Evolutionary conservation across 2,329 filamentous ascomycete species (phyloP).

Genomic region (Grosmannia huntii): DNA sequence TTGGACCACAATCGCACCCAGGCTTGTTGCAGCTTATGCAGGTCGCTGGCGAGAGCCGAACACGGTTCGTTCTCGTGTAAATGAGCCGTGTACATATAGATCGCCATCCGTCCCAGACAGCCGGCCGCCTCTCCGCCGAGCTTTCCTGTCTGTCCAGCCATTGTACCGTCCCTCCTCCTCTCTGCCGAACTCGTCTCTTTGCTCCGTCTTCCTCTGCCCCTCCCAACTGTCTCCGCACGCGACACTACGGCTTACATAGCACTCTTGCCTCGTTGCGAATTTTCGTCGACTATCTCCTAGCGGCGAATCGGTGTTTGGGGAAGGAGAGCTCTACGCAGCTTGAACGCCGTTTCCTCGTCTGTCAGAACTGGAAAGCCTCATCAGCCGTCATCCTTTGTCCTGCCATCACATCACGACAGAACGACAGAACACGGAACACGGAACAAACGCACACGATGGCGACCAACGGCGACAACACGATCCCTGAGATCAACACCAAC

Average conservation of each 20-base stretch:
- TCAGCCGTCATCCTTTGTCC: neutral
- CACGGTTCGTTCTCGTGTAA: too few relatives aligned
- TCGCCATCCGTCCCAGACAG: too few relatives aligned
- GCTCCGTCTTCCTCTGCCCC: neutral
- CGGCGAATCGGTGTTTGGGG: neutral
- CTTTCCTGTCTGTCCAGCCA: too few relatives aligned
- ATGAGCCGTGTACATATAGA: too few relatives aligned
- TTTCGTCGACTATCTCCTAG: neutral
- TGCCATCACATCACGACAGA: neutral
- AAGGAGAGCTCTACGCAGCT: neutral
- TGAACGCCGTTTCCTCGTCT: neutral
- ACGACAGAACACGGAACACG: neutral
- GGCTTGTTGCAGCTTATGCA: too few relatives aligned
- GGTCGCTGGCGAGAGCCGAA: too few relatives aligned
- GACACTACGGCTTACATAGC: too few relatives aligned
- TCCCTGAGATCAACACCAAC: slow-evolving; percentile 79
- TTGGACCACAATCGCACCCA: too few relatives aligned
- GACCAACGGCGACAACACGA: slow-evolving; percentile 27
- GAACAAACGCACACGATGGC: slow-evolving; percentile 13
- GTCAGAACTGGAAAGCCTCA: neutral
- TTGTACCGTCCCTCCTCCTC: too few relatives aligned
- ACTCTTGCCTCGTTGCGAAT: neutral
- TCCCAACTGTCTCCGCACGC: too few relatives aligned
- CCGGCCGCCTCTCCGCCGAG: too few relatives aligned
- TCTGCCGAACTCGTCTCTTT: neutral